Conservation (phyloP, 768 basidiomycete species). For the Rhodotorula diobovata region DNA sequence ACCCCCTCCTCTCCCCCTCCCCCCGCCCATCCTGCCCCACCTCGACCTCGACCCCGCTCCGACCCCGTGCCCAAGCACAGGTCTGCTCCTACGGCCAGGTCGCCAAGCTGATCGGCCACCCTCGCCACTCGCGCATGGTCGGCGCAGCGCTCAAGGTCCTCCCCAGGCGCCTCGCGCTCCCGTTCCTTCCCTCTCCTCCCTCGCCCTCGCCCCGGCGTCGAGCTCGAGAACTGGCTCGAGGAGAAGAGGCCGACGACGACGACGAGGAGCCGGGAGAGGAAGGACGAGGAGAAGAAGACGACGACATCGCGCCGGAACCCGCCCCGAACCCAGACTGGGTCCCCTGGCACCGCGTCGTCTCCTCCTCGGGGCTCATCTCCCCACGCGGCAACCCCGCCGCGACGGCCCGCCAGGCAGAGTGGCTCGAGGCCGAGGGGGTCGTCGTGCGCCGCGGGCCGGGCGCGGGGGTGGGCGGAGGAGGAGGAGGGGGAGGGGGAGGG, state of each 20-base stretch:
- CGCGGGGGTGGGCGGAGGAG: background rate
- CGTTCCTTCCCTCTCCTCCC: background rate
- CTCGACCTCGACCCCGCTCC: no score
- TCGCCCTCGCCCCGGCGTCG: background rate
- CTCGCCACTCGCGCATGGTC: constrained; percentile 32
- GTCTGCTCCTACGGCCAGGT: constrained; percentile 33
- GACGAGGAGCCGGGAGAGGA: no score
- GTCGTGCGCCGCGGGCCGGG: constrained; percentile 9
- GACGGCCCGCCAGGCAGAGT: constrained; percentile 25
- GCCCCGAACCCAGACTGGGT: constrained; percentile 16
- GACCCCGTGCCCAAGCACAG: background rate
- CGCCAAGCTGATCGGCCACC: constrained; percentile 21
- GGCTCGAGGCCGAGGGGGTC: constrained; percentile 30
- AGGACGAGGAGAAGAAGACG: constrained; percentile 5
- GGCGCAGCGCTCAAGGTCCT: constrained; percentile 15
- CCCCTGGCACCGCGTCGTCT: constrained; percentile 34
- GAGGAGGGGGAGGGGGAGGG: constrained; percentile 17
- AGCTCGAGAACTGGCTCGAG: no score
- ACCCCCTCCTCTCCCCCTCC: background rate
- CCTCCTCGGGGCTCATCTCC: constrained; percentile 17
- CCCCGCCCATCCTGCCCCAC: background rate
- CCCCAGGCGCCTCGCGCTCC: background rate
- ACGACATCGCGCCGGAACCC: constrained; percentile 10
- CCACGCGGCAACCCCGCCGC: constrained; percentile 23
- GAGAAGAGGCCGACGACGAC: no score